Conservation (phyloP, 2,329 filamentous ascomycete genomes). For the Knufia petricola region DNA sequence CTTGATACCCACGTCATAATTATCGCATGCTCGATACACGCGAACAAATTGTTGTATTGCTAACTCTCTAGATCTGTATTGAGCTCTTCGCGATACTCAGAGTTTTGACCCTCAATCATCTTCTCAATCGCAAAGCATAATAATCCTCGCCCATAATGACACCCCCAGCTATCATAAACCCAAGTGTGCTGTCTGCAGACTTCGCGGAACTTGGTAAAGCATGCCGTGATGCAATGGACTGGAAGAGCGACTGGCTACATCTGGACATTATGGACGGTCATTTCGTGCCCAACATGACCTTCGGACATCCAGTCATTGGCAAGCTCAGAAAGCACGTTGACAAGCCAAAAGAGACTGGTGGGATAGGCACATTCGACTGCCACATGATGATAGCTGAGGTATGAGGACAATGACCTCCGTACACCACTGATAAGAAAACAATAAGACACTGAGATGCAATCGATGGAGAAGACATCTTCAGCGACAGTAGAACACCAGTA, state of each 20-base stretch:
- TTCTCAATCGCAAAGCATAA: too few relatives aligned
- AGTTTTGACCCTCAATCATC: too few relatives aligned
- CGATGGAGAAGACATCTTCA: too few relatives aligned
- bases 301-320: conserved; percentile 87
- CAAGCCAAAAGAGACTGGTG: conserved; percentile 56
- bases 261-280: conserved; percentile 98
- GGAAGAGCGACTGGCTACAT: conserved; percentile 87
- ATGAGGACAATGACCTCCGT: conserved; percentile 27
- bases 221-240: conserved; percentile 74
- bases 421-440: background rate
- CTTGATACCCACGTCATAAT: background rate
- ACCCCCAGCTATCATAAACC: conserved; percentile 86
- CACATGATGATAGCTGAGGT: conserved; percentile 99
- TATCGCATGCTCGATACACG: background rate
- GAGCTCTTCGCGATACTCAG: background rate
- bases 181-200: conserved; percentile 95
- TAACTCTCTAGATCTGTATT: background rate
- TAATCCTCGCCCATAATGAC: conserved; percentile 50
- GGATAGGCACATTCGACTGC: conserved; percentile 92
- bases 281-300: conserved; percentile 97
- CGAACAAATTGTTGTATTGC: background rate
- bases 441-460: background rate
- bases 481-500: too few relatives aligned
- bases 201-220: conserved; percentile 81
- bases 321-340: conserved; percentile 85